phyloP scores from a whole-genome alignment of 108 stramenopile species.

The Phaeodactylum tricornutum region DNA sequence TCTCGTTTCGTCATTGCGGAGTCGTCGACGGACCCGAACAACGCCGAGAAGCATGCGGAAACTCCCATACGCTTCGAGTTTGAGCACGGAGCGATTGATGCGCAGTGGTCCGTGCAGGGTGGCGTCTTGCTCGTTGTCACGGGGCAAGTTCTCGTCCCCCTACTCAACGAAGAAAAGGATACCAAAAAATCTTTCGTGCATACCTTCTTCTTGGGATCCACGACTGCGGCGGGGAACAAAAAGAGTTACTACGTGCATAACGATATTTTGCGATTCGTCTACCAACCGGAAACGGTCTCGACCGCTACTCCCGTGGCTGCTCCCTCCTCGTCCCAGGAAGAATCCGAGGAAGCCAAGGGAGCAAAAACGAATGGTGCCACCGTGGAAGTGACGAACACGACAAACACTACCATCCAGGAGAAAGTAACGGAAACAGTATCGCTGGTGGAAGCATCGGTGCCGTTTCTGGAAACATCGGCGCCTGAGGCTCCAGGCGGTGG shows the following conservation, averaged over 20 bases:
- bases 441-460: slow-evolving; percentile 4
- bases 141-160: slow-evolving; percentile 29
- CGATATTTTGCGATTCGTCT: slow-evolving; percentile 69
- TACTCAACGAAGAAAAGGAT: slow-evolving; percentile 9
- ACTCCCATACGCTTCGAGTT: slow-evolving; percentile 40
- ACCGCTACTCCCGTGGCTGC: no score
- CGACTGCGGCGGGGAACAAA: slow-evolving; percentile 28
- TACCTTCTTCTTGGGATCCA: slow-evolving; percentile 59
- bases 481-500: slow-evolving; percentile 33
- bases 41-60: no score
- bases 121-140: slow-evolving; percentile 74
- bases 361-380: no score
- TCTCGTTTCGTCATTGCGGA: slow-evolving; percentile 11
- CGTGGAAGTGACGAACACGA: no score
- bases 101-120: slow-evolving; percentile 55
- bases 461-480: slow-evolving; percentile 3
- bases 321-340: no score
- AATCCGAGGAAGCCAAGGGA: no score
- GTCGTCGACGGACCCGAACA: slow-evolving; percentile 6
- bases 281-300: no score
- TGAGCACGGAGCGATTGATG: slow-evolving; percentile 75
- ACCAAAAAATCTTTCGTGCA: slow-evolving; percentile 48
- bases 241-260: slow-evolving; percentile 63
- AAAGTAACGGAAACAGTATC: no score
- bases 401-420: no score